These are phyloP conservation scores for Penicillium riverlandense DNA, from an alignment of 495 filamentous ascomycete genomes.

Conservation along the genomic window DNA sequence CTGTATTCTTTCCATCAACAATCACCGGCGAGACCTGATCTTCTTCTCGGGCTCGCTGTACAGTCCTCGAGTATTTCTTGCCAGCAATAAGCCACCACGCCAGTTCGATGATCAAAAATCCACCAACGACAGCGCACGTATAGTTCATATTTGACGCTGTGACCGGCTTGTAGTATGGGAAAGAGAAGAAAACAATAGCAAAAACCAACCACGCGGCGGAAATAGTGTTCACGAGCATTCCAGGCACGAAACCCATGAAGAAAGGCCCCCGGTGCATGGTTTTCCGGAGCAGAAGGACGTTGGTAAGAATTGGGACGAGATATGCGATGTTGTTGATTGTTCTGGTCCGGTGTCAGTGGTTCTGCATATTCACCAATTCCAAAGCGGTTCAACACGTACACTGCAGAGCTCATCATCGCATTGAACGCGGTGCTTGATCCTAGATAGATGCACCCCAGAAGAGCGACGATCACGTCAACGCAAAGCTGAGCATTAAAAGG, in stretches of 20 bases:
- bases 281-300: constrained; percentile 22
- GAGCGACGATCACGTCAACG: constrained; percentile 48
- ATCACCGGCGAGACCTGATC: background rate
- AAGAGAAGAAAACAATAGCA: constrained; percentile 62
- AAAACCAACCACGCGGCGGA: constrained; percentile 29
- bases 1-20: no score
- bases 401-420: constrained; percentile 57
- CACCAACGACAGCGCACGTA: constrained; percentile 56
- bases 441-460: constrained; percentile 62
- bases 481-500: constrained; percentile 58
- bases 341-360: constrained; percentile 8
- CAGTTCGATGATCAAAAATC: constrained; percentile 40
- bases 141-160: constrained; percentile 61
- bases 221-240: constrained; percentile 30
- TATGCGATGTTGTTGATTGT: constrained; percentile 32
- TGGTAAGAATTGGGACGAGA: constrained; percentile 28
- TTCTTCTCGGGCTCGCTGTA: constrained; percentile 19
- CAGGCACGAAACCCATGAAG: constrained; percentile 14
- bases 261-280: constrained; percentile 31
- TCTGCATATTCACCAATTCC: background rate
- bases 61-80: constrained; percentile 23
- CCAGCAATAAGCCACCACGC: constrained; percentile 31
- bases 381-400: constrained; percentile 9
- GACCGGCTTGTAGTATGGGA: constrained; percentile 54
- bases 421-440: constrained; percentile 64